Conservation (phyloP, 768 basidiomycete genomes). For the Suillus paluster region DNA sequence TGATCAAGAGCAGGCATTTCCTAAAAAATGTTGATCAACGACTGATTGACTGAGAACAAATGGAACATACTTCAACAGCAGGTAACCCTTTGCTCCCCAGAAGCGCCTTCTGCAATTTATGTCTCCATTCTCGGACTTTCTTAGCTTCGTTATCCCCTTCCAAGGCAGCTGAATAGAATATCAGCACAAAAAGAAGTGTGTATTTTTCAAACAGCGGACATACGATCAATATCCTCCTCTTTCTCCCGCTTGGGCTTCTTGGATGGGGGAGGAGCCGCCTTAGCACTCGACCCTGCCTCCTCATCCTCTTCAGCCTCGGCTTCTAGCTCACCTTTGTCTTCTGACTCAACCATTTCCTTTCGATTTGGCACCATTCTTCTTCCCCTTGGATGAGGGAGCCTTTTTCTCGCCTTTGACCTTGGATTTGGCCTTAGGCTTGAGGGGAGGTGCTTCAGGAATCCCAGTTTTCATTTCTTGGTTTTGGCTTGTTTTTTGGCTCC, state of each 20-base stretch:
- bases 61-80: slow-evolving; percentile 60
- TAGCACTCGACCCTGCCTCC: slow-evolving; percentile 54
- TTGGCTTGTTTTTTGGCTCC: slow-evolving; percentile 50
- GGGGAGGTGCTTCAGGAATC: slow-evolving; percentile 51
- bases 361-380: slow-evolving; percentile 64
- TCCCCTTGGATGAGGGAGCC: slow-evolving; percentile 36
- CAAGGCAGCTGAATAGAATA: slow-evolving; percentile 41
- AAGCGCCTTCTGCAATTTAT: slow-evolving; percentile 89
- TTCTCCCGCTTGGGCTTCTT: slow-evolving; percentile 68
- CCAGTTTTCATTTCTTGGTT: slow-evolving; percentile 66
- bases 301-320: slow-evolving; percentile 52
- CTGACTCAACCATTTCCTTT: slow-evolving; percentile 69
- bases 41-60: slow-evolving; percentile 9
- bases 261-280: slow-evolving; percentile 60
- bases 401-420: slow-evolving; percentile 52
- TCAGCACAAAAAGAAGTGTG: slow-evolving; percentile 11
- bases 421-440: slow-evolving; percentile 45
- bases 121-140: slow-evolving; percentile 90
- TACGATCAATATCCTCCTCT: slow-evolving; percentile 67
- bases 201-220: slow-evolving; percentile 23
- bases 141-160: slow-evolving; percentile 62
- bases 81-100: slow-evolving; percentile 67
- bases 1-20: slow-evolving; percentile 77
- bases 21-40: slow-evolving; percentile 41
- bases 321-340: slow-evolving; percentile 57